A percentile compares a stretch with the other conserved stretches of the same genome.
These are phyloP conservation scores for Starmerella khaoyaiensis DNA, from an alignment of 805 yeast species.

Conservation along the genomic window DNA sequence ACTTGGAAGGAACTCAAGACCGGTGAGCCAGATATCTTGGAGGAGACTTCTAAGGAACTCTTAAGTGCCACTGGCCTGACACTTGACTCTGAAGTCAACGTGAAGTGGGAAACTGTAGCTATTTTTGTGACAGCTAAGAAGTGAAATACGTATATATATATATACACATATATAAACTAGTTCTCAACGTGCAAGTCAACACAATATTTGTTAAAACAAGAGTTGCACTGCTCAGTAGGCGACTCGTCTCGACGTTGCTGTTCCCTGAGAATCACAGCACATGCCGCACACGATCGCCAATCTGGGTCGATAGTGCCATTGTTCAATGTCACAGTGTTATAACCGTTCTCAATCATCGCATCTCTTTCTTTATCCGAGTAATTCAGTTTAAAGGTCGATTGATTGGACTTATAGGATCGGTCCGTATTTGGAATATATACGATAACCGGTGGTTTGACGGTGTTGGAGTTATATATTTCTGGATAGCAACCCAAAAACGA, in stretches of 20 bases:
- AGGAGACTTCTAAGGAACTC: slow-evolving; percentile 36
- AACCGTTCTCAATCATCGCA: slow-evolving; percentile 53
- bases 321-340: slow-evolving; percentile 46
- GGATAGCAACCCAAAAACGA: slow-evolving; percentile 62
- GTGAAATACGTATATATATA: too few relatives aligned
- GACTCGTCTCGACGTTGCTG: slow-evolving; percentile 49
- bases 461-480: slow-evolving; percentile 32
- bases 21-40: slow-evolving; percentile 36
- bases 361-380: slow-evolving; percentile 44
- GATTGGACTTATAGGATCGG: slow-evolving; percentile 45
- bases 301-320: slow-evolving; percentile 50
- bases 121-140: slow-evolving; percentile 9
- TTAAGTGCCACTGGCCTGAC: slow-evolving; percentile 36
- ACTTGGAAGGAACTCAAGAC: slow-evolving; percentile 40
- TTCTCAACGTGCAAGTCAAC: background rate
- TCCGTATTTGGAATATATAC: slow-evolving; percentile 59
- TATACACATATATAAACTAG: background rate
- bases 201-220: slow-evolving; percentile 57
- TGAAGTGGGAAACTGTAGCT: slow-evolving; percentile 38
- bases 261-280: slow-evolving; percentile 63
- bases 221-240: slow-evolving; percentile 50
- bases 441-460: slow-evolving; percentile 39
- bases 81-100: slow-evolving; percentile 33
- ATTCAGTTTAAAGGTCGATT: slow-evolving; percentile 50
- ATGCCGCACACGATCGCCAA: slow-evolving; percentile 58